Base-by-base conservation (phyloP, 306 rosid genomes). In the Corylus americana region DNA sequence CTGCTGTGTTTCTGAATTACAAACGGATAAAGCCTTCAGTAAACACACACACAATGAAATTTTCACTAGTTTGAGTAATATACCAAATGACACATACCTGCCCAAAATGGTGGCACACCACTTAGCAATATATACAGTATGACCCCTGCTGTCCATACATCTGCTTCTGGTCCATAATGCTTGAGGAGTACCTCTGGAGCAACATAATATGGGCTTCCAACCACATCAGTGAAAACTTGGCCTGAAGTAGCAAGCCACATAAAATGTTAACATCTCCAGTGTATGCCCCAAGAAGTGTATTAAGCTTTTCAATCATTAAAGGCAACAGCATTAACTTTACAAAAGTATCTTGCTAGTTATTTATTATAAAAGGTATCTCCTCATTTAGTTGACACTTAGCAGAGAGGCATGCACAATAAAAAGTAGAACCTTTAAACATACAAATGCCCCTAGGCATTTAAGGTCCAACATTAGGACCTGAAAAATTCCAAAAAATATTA, bases 141-240 rank as follows among this genome's bases (percentile, higher is more conserved):
- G 87, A 94, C 98, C 48, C 98, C 98, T 0, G 98, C 97, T 12
- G 98, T 94, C 98, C 98, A 94, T 17, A 94, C 98, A 80, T 94
- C 98, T 39, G 96, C 97, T 84, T 94, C 97, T 25, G 91, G 97
- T 17, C 98, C 98, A 87, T 94, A 94, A 82, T 90, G 90, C 90
- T 94, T 94, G 67, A 92, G 97, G 71, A 94, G 98, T 85, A 94
- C 98, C 89, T 94, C 98, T 17, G 98, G 98, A 85, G 98, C 98
- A 74, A 94, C 98, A 83, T 94, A 94, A 83, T 94, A 94, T 3
- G 98, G 98, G 80, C 98, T 94, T 83, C 98, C 98, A 74, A 94
- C 98, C 73, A 94, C 98, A 73, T 94, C 98, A 37, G 98, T 87
- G 92, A 94, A 94, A 78, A 92, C 79, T 87, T 94, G 97, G 78